Percentiles rank a stretch among this genome's conserved stretches.
phyloP scores from a whole-genome alignment of 768 basidiomycete species.

The Podaxis pistillaris region DNA sequence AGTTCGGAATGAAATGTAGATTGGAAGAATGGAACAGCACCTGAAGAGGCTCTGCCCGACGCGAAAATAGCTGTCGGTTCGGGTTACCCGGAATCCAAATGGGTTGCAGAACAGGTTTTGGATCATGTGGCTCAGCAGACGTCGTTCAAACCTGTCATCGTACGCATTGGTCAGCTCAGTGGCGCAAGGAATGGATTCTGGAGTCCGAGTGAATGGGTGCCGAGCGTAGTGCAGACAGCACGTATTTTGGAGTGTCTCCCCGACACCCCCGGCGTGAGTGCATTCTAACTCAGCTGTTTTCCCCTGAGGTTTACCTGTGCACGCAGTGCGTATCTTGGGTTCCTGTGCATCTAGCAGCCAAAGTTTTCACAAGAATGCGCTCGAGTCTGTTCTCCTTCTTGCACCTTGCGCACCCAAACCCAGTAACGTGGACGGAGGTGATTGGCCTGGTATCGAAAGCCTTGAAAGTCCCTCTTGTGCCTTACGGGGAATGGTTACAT shows the following conservation, averaged over 20 bases:
- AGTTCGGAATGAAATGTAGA: background rate
- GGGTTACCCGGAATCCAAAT: constrained; percentile 42
- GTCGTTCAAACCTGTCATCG: constrained; percentile 27
- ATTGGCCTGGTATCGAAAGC: constrained; percentile 19
- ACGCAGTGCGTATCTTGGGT: constrained; percentile 27
- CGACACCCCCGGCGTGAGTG: constrained; percentile 27
- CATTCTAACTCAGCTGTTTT: too few relatives aligned
- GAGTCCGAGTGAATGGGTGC: constrained; percentile 45
- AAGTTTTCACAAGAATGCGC: constrained; percentile 22
- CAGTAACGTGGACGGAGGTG: constrained; percentile 23
- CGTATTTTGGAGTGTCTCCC: constrained; percentile 31
- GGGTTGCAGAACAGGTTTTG: constrained; percentile 37
- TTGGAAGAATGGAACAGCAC: constrained; percentile 17
- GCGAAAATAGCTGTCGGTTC: constrained; percentile 27
- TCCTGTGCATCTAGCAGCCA: constrained; percentile 29
- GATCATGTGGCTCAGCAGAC: constrained; percentile 26
- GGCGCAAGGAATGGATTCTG: constrained; percentile 43
- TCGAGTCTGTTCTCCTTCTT: constrained; percentile 13
- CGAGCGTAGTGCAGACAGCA: constrained; percentile 33
- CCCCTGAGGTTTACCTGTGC: background rate
- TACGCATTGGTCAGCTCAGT: constrained; percentile 43
- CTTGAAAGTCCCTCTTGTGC: constrained; percentile 28
- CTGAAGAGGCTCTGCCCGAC: constrained; percentile 25
- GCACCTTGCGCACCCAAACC: constrained; percentile 28
- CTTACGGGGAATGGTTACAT: constrained; percentile 29